Base-by-base conservation (phyloP, 2,329 filamentous ascomycete species). In the Trichothecium roseum region DNA sequence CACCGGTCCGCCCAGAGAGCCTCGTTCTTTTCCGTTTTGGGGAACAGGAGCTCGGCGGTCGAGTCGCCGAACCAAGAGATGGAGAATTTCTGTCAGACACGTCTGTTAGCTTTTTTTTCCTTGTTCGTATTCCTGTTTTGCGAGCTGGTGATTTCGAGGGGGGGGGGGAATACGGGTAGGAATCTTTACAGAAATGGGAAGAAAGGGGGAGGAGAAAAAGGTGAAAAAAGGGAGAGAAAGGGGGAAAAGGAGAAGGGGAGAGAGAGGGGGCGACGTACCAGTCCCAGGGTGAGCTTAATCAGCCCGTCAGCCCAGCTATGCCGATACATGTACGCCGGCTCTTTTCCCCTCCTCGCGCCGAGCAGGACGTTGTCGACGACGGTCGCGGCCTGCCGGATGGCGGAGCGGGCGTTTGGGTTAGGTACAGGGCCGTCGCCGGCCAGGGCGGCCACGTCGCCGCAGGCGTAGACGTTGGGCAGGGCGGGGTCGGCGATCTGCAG, bases 391-490 rank as follows among this genome's bases (percentile, higher is more conserved):
- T 81, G 77, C 9, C 61, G 57, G 30, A 60, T 59, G 0, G 70
- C 72, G 0, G 72, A 65, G 8, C 74, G 62, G 0, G 68, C 72
- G 47, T 77, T 78, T 5, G 68, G 68, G 26, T 57, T 53, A 0
- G 59, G 58, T 1, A 63, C 60, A 9, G 52, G 40, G 1, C 64
- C 66, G 18, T 72, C 69, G n/a, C n/a, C n/a, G n/a, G n/a, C n/a
- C n/a, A n/a, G n/a, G n/a, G n/a, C n/a, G 4, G 74, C 68, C 4
- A 83, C 72, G 42, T 82, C 78, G 14, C 78, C 78, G n/a, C 74
- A 67, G 2, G 69, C 71, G 44, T 76, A 82, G 3, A 81, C 60
- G 40, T 74, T 66, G 2, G 64, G 59, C 8, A 68, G 57, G 0
- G 42, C 39, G 2, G 60, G 52, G 43, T 72, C 67, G 7, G 53